Base-by-base conservation (phyloP, 352 stramenopile species). In the Globisporangium cederbergense region DNA sequence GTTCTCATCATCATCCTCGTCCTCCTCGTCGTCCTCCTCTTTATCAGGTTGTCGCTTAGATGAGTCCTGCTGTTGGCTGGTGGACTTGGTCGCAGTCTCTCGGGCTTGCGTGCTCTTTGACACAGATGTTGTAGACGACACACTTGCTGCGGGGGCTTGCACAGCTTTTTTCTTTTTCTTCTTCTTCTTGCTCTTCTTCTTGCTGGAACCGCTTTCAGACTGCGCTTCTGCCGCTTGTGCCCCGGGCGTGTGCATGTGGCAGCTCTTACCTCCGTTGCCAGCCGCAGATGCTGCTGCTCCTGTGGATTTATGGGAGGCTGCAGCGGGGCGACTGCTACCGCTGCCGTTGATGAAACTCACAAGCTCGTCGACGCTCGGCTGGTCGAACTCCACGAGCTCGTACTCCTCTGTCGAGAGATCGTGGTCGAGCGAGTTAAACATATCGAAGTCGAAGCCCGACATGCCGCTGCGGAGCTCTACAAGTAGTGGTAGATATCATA, bases 271-370 rank as follows among this genome's bases (percentile, higher is more conserved):
- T 18, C 20, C 56, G 16, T 32, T 59, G 25, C 58, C 38, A n/a
- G 14, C 16, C 45, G 18, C 8, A 1, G 34, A 20, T 20, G 38
- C 10, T 6, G 58, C 16, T 10, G 43, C 16, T 11, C 18, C 46
- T n/a, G 20, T 25, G 22, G 50, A 30, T 25, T 47, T 49, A 5
- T 51, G 14, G 22, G 63, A 53, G 59, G 65, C 67, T 22, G 65
- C 14, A 59, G 54, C 56, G 13, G 71, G 77, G 4, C 65, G 66
- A 20, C 68, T 68, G 25, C 28, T 52, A 7, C 65, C 67, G 45
- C 77, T 85, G 32, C 84, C 84, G 40, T 93, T 93, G 66, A 93
- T 93, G 51, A 90, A 93, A 74, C 75, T 82, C 65, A 93, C 77
- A 61, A 93, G 73, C 54, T 93, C 84, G 54, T 93, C 84, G 8